Evolutionary conservation across 202 grass and related monocot species (phyloP).

Genomic region (Digitaria exilis): DNA sequence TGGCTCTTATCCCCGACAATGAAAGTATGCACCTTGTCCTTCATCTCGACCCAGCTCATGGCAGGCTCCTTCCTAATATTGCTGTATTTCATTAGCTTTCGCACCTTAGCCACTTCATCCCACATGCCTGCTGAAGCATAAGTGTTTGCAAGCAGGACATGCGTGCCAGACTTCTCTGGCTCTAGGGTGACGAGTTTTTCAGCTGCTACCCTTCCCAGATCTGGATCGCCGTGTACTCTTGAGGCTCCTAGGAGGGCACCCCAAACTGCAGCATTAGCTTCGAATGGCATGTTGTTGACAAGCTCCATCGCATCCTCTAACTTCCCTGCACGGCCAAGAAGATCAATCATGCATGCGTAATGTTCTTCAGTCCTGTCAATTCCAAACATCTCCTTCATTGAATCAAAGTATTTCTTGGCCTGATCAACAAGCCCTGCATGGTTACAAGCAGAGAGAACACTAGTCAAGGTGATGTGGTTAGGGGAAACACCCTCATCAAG

Average conservation of each 20-base stretch:
- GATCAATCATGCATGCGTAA: slow-evolving; percentile 93
- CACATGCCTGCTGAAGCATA: slow-evolving; percentile 88
- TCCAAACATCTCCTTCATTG: slow-evolving; percentile 79
- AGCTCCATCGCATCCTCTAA: slow-evolving; percentile 82
- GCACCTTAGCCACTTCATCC: slow-evolving; percentile 64
- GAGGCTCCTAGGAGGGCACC: slow-evolving; percentile 80
- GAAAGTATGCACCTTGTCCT: slow-evolving; percentile 85
- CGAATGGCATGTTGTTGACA: slow-evolving; percentile 73
- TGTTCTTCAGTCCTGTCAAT: slow-evolving; percentile 83
- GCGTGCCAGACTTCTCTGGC: slow-evolving; percentile 86
- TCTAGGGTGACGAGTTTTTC: slow-evolving; percentile 75
- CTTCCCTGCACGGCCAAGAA: slow-evolving; percentile 85
- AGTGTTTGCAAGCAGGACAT: slow-evolving; percentile 80
- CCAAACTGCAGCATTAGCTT: slow-evolving; percentile 78
- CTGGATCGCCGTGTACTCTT: slow-evolving; percentile 66
- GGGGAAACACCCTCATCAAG: slow-evolving; percentile 60
- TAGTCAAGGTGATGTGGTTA: slow-evolving; percentile 89
- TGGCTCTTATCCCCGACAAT: slow-evolving; percentile 85
- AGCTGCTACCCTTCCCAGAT: slow-evolving; percentile 68
- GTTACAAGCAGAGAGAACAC: slow-evolving; percentile 90
- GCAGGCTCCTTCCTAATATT: slow-evolving; percentile 82
- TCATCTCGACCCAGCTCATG: slow-evolving; percentile 92
- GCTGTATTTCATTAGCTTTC: slow-evolving; percentile 75
- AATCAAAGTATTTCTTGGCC: slow-evolving; percentile 73
- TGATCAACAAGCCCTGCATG: slow-evolving; percentile 85